Conservation (phyloP, 2,329 filamentous ascomycete genomes). For the Botrytis medusae region DNA sequence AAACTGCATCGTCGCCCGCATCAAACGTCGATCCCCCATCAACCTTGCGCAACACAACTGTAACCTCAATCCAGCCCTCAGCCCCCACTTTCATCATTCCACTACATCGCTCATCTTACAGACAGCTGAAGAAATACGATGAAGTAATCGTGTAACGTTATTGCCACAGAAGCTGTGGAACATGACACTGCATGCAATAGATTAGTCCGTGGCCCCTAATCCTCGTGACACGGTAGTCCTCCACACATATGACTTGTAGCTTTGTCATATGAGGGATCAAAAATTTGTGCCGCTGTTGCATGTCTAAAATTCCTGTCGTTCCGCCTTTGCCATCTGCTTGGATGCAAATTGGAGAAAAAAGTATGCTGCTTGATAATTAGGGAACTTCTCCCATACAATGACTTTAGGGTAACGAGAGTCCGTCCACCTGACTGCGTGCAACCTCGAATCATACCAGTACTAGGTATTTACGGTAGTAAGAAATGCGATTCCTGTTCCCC, state of each 20-base stretch:
- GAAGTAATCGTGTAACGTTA: neutral
- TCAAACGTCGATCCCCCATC: neutral
- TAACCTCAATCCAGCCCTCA: neutral
- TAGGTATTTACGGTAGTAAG: neutral
- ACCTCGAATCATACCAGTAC: neutral
- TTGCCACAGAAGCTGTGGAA: neutral
- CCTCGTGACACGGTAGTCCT: neutral
- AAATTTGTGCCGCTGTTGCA: neutral
- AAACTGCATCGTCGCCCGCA: neutral
- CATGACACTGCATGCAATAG: neutral
- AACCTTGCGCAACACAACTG: neutral
- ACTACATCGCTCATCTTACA: neutral
- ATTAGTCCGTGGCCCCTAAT: neutral
- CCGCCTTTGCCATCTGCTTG: neutral
- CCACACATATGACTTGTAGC: neutral
- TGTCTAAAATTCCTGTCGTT: slow-evolving; percentile 11
- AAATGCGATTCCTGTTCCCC: neutral
- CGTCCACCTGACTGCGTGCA: neutral
- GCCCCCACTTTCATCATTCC: neutral
- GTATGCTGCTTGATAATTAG: neutral
- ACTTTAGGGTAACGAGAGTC: neutral
- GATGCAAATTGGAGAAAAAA: neutral
- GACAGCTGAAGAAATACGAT: neutral
- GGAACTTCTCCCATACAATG: neutral
- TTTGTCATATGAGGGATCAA: neutral